Evolutionary conservation across 495 filamentous ascomycete species (phyloP), one percentile per base, ranked within the genome.

Genomic region (Aspergillus steynii): DNA sequence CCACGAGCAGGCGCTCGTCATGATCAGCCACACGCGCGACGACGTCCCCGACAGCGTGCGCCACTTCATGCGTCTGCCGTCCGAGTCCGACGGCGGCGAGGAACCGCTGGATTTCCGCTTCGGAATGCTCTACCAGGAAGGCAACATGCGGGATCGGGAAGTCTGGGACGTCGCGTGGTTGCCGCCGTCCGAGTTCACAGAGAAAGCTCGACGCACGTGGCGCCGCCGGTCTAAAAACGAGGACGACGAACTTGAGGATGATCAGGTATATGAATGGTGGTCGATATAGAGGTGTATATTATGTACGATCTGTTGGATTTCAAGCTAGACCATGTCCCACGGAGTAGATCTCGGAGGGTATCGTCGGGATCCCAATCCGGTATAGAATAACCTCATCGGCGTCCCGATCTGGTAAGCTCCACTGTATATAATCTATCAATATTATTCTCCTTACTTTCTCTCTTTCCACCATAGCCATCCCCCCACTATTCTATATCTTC

Each of bases 21-120:
- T 91, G 47, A 91, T 97, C 55, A 94, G 91, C 65, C 94, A 98
- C 75, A 82, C 91, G n/a, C 83, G 85, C 53, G 91, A 96, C 64
- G 94, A 98, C 72, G 90, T 97, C 10, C 94, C 94, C 0, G 84
- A 86, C 37, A 86, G 84, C 51, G 83, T 97, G 20, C 75, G 90
- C 29, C 82, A 90, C 71, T 98, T 88, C 85, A 83, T 98, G 50
- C 90, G 89, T 57, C 77, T 96, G 20, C 92, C 92, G 2, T 77
- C 78, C 2, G 68, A 65, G 27, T 14, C 48, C 2, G 25, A 85
- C 83, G 75, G 81, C 82, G 47, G 85, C 14, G 46, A 50, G 0
- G 65, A 72, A 15, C 54, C 61, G 0, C 51, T 77, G 26, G 74
- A 75, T 54, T 81, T 81, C 67, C 71, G 72, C 14, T 63, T 72